Evolutionary conservation across 176 grass and related monocot genomes (phyloP).

Genomic region (Carex littledalei): DNA sequence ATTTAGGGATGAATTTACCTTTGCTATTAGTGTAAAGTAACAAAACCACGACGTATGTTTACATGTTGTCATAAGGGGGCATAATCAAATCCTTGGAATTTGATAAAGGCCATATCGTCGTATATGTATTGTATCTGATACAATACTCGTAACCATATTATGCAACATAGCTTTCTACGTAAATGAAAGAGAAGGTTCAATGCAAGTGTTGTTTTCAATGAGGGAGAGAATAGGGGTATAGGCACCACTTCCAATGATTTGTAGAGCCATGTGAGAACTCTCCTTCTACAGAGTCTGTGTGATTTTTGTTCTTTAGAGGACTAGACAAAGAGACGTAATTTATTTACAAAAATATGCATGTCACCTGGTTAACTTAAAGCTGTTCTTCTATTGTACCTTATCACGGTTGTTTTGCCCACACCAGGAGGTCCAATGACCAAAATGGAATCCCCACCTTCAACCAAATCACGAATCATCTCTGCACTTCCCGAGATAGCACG

Average conservation of each 20-base stretch:
- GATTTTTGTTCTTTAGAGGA: not conserved
- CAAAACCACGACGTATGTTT: not conserved
- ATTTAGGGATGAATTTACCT: conserved; percentile 20
- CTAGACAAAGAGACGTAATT: not conserved
- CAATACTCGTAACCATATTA: too few species aligned
- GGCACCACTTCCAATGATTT: too few species aligned
- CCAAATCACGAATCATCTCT: conserved; percentile 85
- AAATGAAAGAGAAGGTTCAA: not conserved
- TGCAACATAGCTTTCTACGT: not conserved
- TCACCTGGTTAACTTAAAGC: not conserved
- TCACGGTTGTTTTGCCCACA: conserved; percentile 94
- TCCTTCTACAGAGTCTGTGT: not conserved
- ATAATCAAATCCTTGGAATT: not conserved
- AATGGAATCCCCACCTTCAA: conserved; percentile 68
- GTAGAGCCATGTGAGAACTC: too few species aligned
- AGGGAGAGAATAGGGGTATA: not conserved
- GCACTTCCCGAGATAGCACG: conserved; percentile 84
- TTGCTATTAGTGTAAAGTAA: conserved; percentile 6
- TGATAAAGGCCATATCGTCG: not conserved
- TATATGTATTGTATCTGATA: not conserved
- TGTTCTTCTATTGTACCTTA: conserved; percentile 47
- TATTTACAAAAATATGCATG: not conserved
- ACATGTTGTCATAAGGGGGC: not conserved
- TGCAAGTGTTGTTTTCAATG: not conserved
- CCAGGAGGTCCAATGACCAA: conserved; percentile 91